Evolutionary conservation across 2,329 filamentous ascomycete species (phyloP), one percentile per base, ranked within the genome.

Genomic region (Plectosphaerella cucumerina): DNA sequence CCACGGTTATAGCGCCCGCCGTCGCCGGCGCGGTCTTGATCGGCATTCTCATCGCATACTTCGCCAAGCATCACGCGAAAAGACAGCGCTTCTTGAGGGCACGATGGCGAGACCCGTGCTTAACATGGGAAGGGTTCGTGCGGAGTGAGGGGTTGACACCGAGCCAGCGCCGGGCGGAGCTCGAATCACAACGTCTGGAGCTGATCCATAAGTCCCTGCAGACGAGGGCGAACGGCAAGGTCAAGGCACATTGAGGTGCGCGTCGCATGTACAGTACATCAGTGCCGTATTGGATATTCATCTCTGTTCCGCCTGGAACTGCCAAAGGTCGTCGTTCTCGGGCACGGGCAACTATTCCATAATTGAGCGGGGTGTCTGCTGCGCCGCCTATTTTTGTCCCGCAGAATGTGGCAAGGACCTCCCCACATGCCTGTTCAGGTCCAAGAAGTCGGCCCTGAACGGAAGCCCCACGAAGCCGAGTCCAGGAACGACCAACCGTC

Each of bases 201-300:
- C 43, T 45, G 43, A 45, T 45, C 43, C 43, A 31, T 31, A 45
- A 45, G 18, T 45, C 43, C n/a, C 11, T 26, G 43, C 21, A 45
- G 26, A 23, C 17, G 12, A 45, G 31, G 11, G 12, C 17, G 14
- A 18, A 26, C 23, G 20, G 15, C 20, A 44, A 44, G 15, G 42
- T 20, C 15, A 44, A 26, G 20, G 12, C 42, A 4, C 42, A 44
- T 44, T 44, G 20, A 44, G 18, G 10, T 6, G 42, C 5, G 20
- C 18, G n/a, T n/a, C n/a, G n/a, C n/a, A n/a, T n/a, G n/a, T n/a
- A n/a, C n/a, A n/a, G n/a, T n/a, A n/a, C n/a, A n/a, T n/a, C n/a
- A n/a, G n/a, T n/a, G n/a, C n/a, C n/a, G n/a, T n/a, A n/a, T n/a
- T n/a, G n/a, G n/a, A n/a, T n/a, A n/a, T n/a, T n/a, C n/a, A n/a